These are phyloP conservation scores for Phylloboletellus chloephorus DNA, from an alignment of 1,284 basidiomycete genomes.

Conservation along the genomic window DNA sequence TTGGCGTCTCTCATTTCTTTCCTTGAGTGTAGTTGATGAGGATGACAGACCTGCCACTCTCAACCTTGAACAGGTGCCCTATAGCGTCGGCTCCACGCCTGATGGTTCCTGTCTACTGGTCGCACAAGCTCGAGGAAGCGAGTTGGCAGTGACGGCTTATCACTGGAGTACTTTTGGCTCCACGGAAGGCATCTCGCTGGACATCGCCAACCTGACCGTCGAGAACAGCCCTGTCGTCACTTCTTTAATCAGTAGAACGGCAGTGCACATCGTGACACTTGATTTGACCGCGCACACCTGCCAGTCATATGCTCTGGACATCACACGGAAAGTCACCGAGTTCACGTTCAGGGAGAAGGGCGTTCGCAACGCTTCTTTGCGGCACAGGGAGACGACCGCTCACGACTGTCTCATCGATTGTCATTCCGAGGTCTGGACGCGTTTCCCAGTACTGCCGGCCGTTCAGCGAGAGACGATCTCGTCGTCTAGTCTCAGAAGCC, in stretches of 20 bases:
- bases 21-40: constrained; percentile 1
- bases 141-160: constrained; percentile 16
- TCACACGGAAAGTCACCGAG: constrained; percentile 50
- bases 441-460: constrained; percentile 55
- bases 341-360: constrained; percentile 46
- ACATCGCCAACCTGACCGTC: constrained; percentile 6
- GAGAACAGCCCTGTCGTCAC: constrained; percentile 30
- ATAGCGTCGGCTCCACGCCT: constrained; percentile 36
- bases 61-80: constrained; percentile 16
- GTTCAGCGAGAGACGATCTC: constrained; percentile 45
- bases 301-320: constrained; percentile 42
- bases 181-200: constrained; percentile 15
- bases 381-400: constrained; percentile 16
- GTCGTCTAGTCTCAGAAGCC: constrained; percentile 29
- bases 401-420: constrained; percentile 55
- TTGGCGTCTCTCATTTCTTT: constrained; percentile 19
- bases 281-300: constrained; percentile 30
- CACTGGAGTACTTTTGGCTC: constrained; percentile 27
- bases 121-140: constrained; percentile 22
- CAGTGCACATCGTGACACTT: constrained; percentile 41
- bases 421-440: constrained; percentile 56
- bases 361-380: constrained; percentile 10
- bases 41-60: constrained; percentile 20
- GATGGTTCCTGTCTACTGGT: constrained; percentile 50
- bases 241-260: constrained; percentile 39